phyloP scores from a whole-genome alignment of 371 early-diverging fungal genomes.

The Rhizopus arrhizus region DNA sequence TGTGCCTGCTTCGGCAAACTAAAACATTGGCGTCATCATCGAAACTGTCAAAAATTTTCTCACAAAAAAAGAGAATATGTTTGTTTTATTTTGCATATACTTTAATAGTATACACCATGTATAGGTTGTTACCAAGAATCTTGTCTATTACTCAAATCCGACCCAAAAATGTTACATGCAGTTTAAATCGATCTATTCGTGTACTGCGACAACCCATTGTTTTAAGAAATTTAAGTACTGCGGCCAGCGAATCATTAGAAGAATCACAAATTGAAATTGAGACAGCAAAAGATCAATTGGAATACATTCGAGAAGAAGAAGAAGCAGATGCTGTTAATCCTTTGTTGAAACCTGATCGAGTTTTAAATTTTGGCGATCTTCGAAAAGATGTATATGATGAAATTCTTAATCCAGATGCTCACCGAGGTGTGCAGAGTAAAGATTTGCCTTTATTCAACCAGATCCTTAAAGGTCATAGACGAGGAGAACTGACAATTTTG shows the following conservation, averaged over 20 bases:
- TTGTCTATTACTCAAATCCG: not conserved
- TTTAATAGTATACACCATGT: not conserved
- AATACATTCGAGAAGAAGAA: constrained; percentile 14
- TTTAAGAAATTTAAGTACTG: not conserved
- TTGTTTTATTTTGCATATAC: too few species aligned
- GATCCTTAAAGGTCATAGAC: constrained; percentile 74
- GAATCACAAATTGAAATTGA: not conserved
- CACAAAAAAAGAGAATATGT: too few species aligned
- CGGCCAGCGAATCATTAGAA: not conserved
- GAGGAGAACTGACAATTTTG: constrained; percentile 75
- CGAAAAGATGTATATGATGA: constrained; percentile 70
- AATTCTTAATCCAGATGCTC: constrained; percentile 67
- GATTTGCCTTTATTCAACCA: constrained; percentile 64
- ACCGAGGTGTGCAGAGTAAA: constrained; percentile 61
- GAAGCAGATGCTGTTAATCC: constrained; percentile 43
- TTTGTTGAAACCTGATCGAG: constrained; percentile 61
- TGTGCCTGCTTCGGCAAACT: too few species aligned
- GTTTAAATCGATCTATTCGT: not conserved
- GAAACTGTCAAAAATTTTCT: too few species aligned
- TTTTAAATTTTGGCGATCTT: constrained; percentile 62
- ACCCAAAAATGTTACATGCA: not conserved
- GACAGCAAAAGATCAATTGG: constrained; percentile 15
- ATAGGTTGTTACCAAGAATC: not conserved
- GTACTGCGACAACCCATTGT: not conserved
- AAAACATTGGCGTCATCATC: too few species aligned